Conservation (phyloP, 2,329 filamentous ascomycete genomes). For the Pseudodiploospora longispora region DNA sequence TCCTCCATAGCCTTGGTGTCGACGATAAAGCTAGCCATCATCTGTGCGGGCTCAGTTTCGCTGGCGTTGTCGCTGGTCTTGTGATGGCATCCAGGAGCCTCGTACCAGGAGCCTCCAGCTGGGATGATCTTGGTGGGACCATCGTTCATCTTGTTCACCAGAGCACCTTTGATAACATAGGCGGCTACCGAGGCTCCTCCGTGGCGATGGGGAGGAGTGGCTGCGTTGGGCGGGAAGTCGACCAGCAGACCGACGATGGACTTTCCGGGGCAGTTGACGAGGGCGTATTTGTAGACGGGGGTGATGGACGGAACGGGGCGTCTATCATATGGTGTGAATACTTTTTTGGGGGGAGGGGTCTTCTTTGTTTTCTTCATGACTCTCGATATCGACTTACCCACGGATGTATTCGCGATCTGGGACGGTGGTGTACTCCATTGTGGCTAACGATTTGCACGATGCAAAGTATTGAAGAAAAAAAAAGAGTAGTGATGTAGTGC, state of each 20-base stretch:
- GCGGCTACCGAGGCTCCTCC: slow-evolving; percentile 13
- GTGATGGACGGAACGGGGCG: slow-evolving; percentile 7
- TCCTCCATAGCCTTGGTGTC: slow-evolving; percentile 12
- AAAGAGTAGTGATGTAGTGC: too few species aligned
- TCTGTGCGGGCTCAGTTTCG: slow-evolving; percentile 6
- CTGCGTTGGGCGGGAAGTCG: slow-evolving; percentile 12
- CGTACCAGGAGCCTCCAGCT: slow-evolving; percentile 14
- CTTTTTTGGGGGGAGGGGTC: too few species aligned
- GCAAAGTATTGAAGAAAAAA: too few species aligned
- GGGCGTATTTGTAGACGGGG: slow-evolving; percentile 12
- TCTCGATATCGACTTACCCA: too few species aligned
- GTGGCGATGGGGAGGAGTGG: slow-evolving; percentile 15
- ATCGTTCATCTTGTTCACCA: slow-evolving; percentile 18
- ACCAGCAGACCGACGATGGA: slow-evolving; percentile 14
- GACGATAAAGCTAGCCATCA: slow-evolving; percentile 12
- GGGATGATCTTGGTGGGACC: slow-evolving; percentile 11
- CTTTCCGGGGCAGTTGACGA: slow-evolving; percentile 14
- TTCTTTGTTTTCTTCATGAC: too few species aligned
- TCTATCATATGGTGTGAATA: not conserved
- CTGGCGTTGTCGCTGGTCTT: slow-evolving; percentile 14
- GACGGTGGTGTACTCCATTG: too few species aligned
- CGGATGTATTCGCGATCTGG: too few species aligned
- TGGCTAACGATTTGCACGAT: too few species aligned
- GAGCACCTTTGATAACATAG: slow-evolving; percentile 11
- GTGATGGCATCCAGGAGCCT: slow-evolving; percentile 16